Conservation (phyloP, 192 early-diverging fungal genomes). For the Mortierella alpina region DNA sequence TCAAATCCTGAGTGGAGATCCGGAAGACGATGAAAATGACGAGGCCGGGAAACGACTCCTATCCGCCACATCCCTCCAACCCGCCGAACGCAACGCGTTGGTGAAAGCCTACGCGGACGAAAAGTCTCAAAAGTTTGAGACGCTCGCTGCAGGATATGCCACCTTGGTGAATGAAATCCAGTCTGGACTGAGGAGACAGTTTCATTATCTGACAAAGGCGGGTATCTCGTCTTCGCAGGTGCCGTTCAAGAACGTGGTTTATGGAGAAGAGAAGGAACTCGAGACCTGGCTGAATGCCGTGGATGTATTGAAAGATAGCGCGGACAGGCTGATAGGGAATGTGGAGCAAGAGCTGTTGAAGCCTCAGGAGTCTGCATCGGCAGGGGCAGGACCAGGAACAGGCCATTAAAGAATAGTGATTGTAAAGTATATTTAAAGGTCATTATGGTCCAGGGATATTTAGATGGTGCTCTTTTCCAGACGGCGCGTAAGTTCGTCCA, state of each 20-base stretch:
- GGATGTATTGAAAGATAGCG: slow-evolving; percentile 38
- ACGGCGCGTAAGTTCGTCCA: slow-evolving; percentile 14
- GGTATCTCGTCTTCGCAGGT: slow-evolving; percentile 54
- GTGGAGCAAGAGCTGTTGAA: slow-evolving; percentile 16
- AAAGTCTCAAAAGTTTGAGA: slow-evolving; percentile 40
- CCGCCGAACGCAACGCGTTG: slow-evolving; percentile 11
- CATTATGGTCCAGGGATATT: not conserved
- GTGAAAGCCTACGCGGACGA: slow-evolving; percentile 22
- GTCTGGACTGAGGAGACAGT: slow-evolving; percentile 41
- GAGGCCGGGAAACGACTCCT: slow-evolving; percentile 15
- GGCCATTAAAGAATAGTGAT: not conserved
- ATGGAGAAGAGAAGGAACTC: slow-evolving; percentile 57
- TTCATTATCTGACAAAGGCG: slow-evolving; percentile 53
- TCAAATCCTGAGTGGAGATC: slow-evolving; percentile 43
- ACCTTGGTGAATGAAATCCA: slow-evolving; percentile 55
- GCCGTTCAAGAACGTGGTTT: slow-evolving; percentile 53
- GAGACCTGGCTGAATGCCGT: slow-evolving; percentile 58
- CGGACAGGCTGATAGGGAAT: slow-evolving; percentile 24
- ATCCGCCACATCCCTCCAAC: slow-evolving; percentile 1
- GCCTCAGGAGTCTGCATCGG: not conserved
- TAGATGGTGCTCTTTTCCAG: slow-evolving; percentile 17
- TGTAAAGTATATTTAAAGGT: not conserved
- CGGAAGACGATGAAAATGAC: slow-evolving; percentile 16
- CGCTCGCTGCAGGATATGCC: slow-evolving; percentile 25
- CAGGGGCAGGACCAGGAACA: not conserved